Evolutionary conservation across 106 monocot genomes (phyloP).

Genomic region (Platanthera guangdongensis): DNA sequence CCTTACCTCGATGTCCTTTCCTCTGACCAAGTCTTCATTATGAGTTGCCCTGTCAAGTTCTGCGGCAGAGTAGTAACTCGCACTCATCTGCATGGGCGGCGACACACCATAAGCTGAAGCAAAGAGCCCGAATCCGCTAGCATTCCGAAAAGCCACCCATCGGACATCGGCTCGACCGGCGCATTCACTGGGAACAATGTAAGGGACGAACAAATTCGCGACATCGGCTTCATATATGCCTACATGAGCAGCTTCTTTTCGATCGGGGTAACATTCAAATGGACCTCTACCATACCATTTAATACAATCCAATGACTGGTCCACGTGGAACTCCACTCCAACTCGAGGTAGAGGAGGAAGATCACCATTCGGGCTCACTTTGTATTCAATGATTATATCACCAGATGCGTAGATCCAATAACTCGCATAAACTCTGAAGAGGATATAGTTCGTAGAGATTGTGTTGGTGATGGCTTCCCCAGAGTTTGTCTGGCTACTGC

Average conservation of each 20-base stretch:
- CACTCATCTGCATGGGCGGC: constrained; percentile 93
- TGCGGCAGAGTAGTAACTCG: constrained; percentile 57
- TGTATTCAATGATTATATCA: constrained; percentile 63
- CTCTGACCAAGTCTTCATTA: constrained; percentile 66
- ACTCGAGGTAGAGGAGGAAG: constrained; percentile 91
- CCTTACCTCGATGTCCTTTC: constrained; percentile 78
- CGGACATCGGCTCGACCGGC: constrained; percentile 78
- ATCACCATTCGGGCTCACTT: constrained; percentile 45
- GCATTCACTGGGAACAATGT: constrained; percentile 78
- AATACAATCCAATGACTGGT: constrained; percentile 47
- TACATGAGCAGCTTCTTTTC: constrained; percentile 85
- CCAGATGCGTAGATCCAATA: constrained; percentile 63
- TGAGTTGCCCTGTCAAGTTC: constrained; percentile 85
- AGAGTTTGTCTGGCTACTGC: constrained; percentile 8
- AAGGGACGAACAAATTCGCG: constrained; percentile 75
- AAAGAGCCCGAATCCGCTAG: constrained; percentile 55
- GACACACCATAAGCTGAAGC: constrained; percentile 58
- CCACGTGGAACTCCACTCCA: constrained; percentile 57
- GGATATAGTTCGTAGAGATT: constrained; percentile 7
- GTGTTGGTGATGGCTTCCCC: neutral
- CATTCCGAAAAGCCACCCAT: constrained; percentile 69
- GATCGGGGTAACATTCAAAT: constrained; percentile 97
- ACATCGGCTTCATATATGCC: constrained; percentile 60
- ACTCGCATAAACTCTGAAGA: constrained; percentile 30
- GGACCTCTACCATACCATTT: constrained; percentile 92